Conservation (phyloP, 192 early-diverging fungal genomes). For the Gigaspora rosea region DNA sequence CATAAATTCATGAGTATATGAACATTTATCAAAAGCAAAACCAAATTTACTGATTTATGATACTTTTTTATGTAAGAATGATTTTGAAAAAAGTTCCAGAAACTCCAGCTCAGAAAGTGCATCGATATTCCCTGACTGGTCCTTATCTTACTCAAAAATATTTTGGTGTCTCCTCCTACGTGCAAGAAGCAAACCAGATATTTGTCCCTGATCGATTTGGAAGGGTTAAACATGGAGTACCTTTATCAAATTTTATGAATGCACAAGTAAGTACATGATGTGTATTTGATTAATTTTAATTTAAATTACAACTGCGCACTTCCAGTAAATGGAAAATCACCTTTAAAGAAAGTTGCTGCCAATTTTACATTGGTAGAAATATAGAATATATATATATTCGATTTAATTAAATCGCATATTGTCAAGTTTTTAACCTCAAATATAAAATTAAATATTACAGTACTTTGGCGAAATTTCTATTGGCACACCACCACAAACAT, state of each 20-base stretch:
- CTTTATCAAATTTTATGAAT: conserved; percentile 92
- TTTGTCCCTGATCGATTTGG: conserved; percentile 57
- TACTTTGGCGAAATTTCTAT: conserved; percentile 91
- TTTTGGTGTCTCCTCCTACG: conserved; percentile 48
- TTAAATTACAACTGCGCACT: not conserved
- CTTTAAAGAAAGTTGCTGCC: no score
- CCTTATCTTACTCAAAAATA: conserved; percentile 78
- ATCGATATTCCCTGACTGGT: conserved; percentile 66
- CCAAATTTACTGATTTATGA: not conserved
- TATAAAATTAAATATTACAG: conserved; percentile 49
- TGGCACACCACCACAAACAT: conserved; percentile 87
- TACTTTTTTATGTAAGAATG: conserved; percentile 39
- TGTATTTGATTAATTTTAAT: not conserved
- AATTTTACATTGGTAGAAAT: not conserved
- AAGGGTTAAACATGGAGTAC: conserved; percentile 66
- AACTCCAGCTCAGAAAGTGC: conserved; percentile 59
- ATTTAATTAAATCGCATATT: conserved; percentile 5
- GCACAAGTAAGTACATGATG: conserved; percentile 60
- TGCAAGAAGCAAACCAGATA: conserved; percentile 44
- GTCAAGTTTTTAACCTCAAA: not conserved
- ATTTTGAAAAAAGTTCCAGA: conserved; percentile 68
- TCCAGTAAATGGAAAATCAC: no score
- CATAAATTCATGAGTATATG: not conserved
- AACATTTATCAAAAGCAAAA: not conserved
- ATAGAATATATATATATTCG: not conserved